These are phyloP conservation scores for Flueggea neowawraea DNA, from an alignment of 441 rosid species.

Conservation along the genomic window DNA sequence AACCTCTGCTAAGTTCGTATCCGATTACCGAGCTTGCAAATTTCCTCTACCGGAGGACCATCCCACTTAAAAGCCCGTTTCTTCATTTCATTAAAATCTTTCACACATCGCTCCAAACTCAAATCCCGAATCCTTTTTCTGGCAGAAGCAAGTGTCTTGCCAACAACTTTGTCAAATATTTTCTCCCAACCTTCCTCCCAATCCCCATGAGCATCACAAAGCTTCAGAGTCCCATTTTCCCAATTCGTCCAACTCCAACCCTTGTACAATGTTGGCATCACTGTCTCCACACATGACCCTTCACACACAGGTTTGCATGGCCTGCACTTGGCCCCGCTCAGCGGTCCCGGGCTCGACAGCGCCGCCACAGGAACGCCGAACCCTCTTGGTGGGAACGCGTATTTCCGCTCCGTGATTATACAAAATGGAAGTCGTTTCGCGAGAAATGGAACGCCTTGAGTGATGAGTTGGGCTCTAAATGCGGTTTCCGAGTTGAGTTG, in stretches of 20 bases:
- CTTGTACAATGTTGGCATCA: constrained; percentile 43
- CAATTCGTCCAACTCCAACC: constrained; percentile 94
- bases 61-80: constrained; percentile 48
- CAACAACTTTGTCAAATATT: constrained; percentile 50
- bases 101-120: constrained; percentile 42
- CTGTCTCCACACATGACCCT: constrained; percentile 48
- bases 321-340: constrained; percentile 91
- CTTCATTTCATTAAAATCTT: constrained; percentile 56
- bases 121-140: constrained; percentile 37
- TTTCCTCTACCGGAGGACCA: constrained; percentile 53
- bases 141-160: constrained; percentile 38
- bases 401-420: constrained; percentile 67
- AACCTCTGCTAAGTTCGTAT: too few species aligned
- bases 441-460: constrained; percentile 37
- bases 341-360: constrained; percentile 63
- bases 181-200: constrained; percentile 85
- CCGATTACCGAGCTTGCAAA: constrained; percentile 44
- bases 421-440: constrained; percentile 71
- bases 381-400: constrained; percentile 59
- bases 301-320: constrained; percentile 63
- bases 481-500: constrained; percentile 88
- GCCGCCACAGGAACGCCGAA: constrained; percentile 84
- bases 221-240: constrained; percentile 50
- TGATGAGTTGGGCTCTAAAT: constrained; percentile 74
- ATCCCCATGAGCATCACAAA: constrained; percentile 70